These are phyloP conservation scores for Didymella exigua DNA, from an alignment of 2,329 filamentous ascomycete species.

Conservation along the genomic window DNA sequence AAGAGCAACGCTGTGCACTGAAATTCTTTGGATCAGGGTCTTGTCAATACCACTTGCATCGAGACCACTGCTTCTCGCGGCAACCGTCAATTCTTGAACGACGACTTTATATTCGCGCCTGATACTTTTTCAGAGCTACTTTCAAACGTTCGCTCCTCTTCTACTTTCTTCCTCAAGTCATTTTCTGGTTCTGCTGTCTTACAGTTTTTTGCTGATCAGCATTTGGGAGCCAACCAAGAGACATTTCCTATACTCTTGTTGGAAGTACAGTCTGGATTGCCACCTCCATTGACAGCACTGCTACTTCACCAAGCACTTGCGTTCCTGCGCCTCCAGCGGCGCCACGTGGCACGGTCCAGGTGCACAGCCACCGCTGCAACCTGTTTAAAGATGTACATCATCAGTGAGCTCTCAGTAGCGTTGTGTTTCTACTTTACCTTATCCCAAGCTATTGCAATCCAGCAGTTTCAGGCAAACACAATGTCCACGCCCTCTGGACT, in stretches of 20 bases:
- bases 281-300: neutral
- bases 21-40: neutral
- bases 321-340: conserved; percentile 25
- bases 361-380: conserved; percentile 30
- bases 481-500: conserved; percentile 36
- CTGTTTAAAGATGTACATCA: conserved; percentile 24
- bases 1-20: neutral
- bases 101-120: neutral
- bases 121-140: neutral
- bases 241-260: neutral
- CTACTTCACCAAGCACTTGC: neutral
- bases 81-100: neutral
- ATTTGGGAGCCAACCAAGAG: neutral
- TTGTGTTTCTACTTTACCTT: conserved; percentile 26
- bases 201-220: neutral
- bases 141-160: neutral
- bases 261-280: neutral
- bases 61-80: neutral
- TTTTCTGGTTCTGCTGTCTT: neutral
- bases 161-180: neutral
- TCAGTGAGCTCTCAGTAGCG: conserved; percentile 21
- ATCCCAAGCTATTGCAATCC: conserved; percentile 31
- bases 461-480: conserved; percentile 14
- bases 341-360: conserved; percentile 27
- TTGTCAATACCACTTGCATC: neutral